These are phyloP conservation scores for Acorus calamus DNA, from an alignment of 106 monocot genomes.

Conservation along the genomic window DNA sequence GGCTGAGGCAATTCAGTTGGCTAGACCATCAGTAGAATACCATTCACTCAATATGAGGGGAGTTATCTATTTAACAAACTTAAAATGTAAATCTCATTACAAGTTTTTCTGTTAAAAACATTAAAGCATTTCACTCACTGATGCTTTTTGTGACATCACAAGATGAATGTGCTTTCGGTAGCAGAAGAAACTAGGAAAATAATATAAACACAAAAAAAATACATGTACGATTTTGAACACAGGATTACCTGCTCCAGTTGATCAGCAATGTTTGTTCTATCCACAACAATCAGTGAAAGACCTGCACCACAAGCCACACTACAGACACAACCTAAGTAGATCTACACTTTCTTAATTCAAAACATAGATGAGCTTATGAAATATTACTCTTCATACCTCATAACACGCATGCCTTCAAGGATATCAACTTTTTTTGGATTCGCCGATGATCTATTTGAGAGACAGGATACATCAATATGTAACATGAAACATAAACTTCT, in stretches of 20 bases:
- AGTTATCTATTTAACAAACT: too few relatives aligned
- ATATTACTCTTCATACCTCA: constrained; percentile 23
- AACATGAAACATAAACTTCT: too few relatives aligned
- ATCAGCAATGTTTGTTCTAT: constrained; percentile 60
- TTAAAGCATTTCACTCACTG: not conserved
- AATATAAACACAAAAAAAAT: not conserved
- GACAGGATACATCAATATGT: not conserved
- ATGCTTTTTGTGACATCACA: not conserved
- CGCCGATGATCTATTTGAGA: constrained; percentile 56
- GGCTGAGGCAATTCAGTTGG: too few relatives aligned
- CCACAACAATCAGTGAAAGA: constrained; percentile 73
- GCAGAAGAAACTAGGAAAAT: not conserved
- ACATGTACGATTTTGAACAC: not conserved
- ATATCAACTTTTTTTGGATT: constrained; percentile 92
- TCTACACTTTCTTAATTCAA: not conserved
- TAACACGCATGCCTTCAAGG: constrained; percentile 87
- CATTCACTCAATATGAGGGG: too few relatives aligned
- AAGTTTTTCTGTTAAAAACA: not conserved
- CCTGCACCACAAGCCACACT: constrained; percentile 88
- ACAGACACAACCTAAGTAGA: not conserved
- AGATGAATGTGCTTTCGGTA: not conserved
- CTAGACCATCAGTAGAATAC: too few relatives aligned
- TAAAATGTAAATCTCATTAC: not conserved
- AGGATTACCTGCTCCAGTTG: constrained; percentile 52
- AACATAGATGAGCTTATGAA: not conserved